Evolutionary conservation across 495 filamentous ascomycete species (phyloP).

Genomic region (Podospora pseudopauciseta): DNA sequence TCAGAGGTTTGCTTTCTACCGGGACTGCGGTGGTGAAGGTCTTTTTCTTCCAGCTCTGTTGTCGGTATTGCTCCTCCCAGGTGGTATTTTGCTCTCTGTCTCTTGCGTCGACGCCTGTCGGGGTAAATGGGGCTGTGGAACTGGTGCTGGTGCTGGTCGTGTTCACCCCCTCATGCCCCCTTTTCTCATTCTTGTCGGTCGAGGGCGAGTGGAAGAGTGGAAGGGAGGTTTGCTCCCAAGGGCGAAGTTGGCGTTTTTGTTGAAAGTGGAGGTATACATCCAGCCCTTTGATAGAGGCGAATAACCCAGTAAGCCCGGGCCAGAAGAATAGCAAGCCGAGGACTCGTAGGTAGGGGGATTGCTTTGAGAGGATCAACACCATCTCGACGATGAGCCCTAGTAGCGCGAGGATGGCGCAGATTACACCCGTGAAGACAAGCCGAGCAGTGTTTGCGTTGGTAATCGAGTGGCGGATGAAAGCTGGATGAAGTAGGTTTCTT

Average conservation of each 20-base stretch:
- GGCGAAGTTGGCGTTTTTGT: slow-evolving; percentile 59
- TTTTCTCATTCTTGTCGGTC: neutral
- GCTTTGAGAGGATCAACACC: slow-evolving; percentile 54
- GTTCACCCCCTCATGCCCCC: neutral
- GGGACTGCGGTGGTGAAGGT: slow-evolving; percentile 60
- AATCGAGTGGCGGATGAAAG: slow-evolving; percentile 56
- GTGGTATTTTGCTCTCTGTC: slow-evolving; percentile 28
- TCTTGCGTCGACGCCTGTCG: neutral
- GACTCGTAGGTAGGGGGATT: slow-evolving; percentile 51
- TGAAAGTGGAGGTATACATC: slow-evolving; percentile 58
- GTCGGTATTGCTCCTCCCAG: slow-evolving; percentile 57
- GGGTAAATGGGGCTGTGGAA: neutral
- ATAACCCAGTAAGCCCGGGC: slow-evolving; percentile 56
- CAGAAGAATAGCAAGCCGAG: slow-evolving; percentile 55
- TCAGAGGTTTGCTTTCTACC: slow-evolving; percentile 59
- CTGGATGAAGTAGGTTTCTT: slow-evolving; percentile 24
- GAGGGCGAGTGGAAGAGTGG: neutral
- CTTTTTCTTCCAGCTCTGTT: slow-evolving; percentile 55
- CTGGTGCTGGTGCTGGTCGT: neutral
- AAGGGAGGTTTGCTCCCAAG: slow-evolving; percentile 52
- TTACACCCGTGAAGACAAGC: slow-evolving; percentile 53
- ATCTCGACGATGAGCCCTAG: slow-evolving; percentile 51
- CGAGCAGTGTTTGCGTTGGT: slow-evolving; percentile 61
- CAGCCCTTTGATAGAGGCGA: slow-evolving; percentile 59
- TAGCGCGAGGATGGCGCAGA: slow-evolving; percentile 50